These are phyloP conservation scores for Epichloe coenophiala DNA, from an alignment of 2,329 filamentous ascomycete genomes.

Conservation along the genomic window DNA sequence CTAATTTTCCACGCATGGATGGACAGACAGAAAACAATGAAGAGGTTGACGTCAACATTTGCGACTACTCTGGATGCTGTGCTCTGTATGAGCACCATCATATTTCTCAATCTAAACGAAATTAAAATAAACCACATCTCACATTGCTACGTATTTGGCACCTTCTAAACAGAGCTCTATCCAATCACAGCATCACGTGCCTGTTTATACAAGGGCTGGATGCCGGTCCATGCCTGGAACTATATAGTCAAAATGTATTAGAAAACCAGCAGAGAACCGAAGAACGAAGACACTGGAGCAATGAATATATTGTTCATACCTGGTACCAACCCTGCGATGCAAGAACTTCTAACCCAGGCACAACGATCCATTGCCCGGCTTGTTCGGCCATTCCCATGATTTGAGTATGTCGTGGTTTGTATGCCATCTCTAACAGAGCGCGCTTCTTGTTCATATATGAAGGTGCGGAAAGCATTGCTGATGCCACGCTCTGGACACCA, in stretches of 20 bases:
- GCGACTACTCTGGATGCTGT: neutral
- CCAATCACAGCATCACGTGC: conserved; percentile 49
- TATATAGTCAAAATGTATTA: conserved; percentile 16
- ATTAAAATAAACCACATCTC: neutral
- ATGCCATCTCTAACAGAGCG: conserved; percentile 87
- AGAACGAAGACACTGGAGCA: too few relatives aligned
- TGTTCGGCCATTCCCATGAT: conserved; percentile 73
- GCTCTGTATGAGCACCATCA: neutral
- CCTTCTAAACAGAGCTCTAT: neutral
- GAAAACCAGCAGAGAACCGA: neutral
- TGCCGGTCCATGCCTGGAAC: conserved; percentile 78
- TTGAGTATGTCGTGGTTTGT: conserved; percentile 73
- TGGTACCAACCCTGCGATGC: conserved; percentile 84
- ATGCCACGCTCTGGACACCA: conserved; percentile 51
- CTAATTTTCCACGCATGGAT: too few relatives aligned
- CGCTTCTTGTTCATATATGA: conserved; percentile 24
- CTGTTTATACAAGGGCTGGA: conserved; percentile 57
- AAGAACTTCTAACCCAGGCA: conserved; percentile 80
- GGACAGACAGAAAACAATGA: too few relatives aligned
- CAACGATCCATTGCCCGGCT: conserved; percentile 60
- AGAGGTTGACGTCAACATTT: too few relatives aligned
- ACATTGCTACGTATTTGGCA: neutral
- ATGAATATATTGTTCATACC: conserved; percentile 33
- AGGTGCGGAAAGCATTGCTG: conserved; percentile 32
- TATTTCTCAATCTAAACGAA: neutral